These are phyloP conservation scores for Phytophthora pisi DNA, from an alignment of 352 stramenopile genomes.

Conservation along the genomic window DNA sequence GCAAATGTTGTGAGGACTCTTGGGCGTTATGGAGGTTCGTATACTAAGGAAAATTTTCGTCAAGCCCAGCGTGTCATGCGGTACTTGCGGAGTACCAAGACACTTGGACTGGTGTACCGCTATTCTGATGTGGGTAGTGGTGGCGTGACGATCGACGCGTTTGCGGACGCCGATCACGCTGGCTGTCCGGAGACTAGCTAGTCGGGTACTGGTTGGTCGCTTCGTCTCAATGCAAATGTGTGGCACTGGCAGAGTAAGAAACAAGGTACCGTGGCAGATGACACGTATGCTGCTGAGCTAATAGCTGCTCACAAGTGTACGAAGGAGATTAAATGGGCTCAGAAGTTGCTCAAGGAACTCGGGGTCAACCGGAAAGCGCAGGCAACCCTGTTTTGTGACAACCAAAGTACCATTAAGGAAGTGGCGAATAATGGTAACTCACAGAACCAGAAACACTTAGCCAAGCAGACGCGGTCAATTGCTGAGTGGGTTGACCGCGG, in stretches of 20 bases:
- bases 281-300: no score
- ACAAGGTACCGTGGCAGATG: no score
- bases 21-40: neutral
- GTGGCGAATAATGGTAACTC: constrained; percentile 8
- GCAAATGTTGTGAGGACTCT: neutral
- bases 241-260: constrained; percentile 8
- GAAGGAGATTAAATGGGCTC: neutral
- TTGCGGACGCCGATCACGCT: no score
- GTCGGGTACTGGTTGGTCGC: no score
- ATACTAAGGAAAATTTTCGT: neutral
- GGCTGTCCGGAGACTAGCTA: no score
- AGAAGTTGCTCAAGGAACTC: neutral
- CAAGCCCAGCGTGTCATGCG: neutral
- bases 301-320: constrained; percentile 1
- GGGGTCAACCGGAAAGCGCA: neutral
- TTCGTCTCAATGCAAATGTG: neutral
- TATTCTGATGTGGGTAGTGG: no score
- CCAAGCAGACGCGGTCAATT: neutral
- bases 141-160: no score
- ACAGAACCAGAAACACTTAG: neutral
- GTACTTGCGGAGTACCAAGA: neutral
- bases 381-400: constrained; percentile 6
- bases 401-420: constrained; percentile 5
- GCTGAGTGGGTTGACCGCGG: neutral
- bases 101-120: neutral